Base-by-base conservation (phyloP, 1,139 yeast genomes). In the Kurtzmaniella natalensis region DNA sequence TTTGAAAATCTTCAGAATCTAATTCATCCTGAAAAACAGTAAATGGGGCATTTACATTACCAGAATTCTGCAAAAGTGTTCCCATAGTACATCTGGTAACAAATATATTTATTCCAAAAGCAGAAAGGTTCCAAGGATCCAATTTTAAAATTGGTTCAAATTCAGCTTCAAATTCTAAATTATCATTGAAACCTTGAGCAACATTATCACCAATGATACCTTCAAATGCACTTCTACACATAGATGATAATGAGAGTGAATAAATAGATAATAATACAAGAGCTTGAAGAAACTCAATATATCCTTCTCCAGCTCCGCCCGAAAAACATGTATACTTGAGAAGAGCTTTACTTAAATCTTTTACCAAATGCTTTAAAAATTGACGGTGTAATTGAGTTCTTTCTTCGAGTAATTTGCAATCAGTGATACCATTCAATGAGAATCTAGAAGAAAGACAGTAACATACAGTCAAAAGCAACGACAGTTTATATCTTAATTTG, bases 241-340 rank as follows among this genome's bases (percentile, higher is more conserved):
- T 65, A 1, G 75, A 65, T n/a, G 82, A 70, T 7, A 81, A 56
- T 3, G 83, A 72, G 11, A 73, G 58, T 22, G 81, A 75, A 50
- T 81, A 81, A 18, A 80, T 73, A 2, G 85, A 68, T 28, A 82
- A 50, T 3, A 81, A 68, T 1, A 78, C 81, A 32, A 81, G 52
- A 0, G 84, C 76, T 53, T 82, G 92, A 41, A 81, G 53, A 43
- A 78, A 79, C 47, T 81, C 88, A 26, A 78, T 64, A 34, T 62
- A 64, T 2, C 69, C 71, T 17, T 35, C 40, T 7, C 38, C 39
- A 2, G 36, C 28, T 9, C 38, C 38, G 16, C 11, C 40, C 26
- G 22, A 43, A 56, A 35, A 47, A 51, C 9, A 46, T 3, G 64
- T 40, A 33, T 50, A 47, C 21, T 47, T 48, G 29, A 72, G 47